Conservation (phyloP, 805 yeast genomes). For the Pichia sporocuriosa region DNA sequence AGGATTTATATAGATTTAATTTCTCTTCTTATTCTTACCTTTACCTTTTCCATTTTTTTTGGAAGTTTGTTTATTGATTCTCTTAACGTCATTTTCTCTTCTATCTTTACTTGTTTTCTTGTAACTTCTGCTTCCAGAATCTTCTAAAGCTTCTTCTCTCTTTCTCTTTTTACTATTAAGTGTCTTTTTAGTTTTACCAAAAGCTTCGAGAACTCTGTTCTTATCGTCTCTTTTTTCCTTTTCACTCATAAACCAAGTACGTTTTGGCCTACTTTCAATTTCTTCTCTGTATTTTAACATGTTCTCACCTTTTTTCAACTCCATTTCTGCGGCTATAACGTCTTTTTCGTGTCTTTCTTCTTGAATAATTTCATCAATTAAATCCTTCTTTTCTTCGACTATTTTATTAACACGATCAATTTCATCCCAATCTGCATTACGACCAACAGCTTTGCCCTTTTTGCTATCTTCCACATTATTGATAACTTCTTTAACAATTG, state of each 20-base stretch:
- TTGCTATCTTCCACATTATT: conserved; percentile 49
- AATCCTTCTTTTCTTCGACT: conserved; percentile 52
- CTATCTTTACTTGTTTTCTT: conserved; percentile 79
- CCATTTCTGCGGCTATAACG: conserved; percentile 83
- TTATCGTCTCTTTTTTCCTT: conserved; percentile 44
- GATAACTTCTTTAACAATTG: conserved; percentile 85
- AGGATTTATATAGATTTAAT: no score
- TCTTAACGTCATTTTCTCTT: conserved; percentile 38
- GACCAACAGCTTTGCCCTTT: conserved; percentile 66
- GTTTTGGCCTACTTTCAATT: conserved; percentile 81
- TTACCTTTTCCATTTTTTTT: conserved; percentile 18
- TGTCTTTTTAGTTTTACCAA: conserved; percentile 41
- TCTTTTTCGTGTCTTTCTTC: conserved; percentile 91
- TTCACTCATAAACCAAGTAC: conserved; percentile 90
- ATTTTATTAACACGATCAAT: conserved; percentile 61
- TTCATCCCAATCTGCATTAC: conserved; percentile 85
- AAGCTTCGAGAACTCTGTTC: conserved; percentile 21
- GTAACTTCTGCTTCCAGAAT: conserved; percentile 45
- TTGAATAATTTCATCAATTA: conserved; percentile 67
- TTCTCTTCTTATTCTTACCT: conserved; percentile 23
- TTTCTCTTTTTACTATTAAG: conserved; percentile 67
- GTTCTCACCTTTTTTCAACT: conserved; percentile 78
- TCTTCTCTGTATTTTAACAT: conserved; percentile 73
- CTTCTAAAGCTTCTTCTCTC: conserved; percentile 54
- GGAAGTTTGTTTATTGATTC: conserved; percentile 27